These are phyloP conservation scores for Tetrahymena elliotti DNA, from an alignment of 73 alveolate genomes.

Conservation along the genomic window DNA sequence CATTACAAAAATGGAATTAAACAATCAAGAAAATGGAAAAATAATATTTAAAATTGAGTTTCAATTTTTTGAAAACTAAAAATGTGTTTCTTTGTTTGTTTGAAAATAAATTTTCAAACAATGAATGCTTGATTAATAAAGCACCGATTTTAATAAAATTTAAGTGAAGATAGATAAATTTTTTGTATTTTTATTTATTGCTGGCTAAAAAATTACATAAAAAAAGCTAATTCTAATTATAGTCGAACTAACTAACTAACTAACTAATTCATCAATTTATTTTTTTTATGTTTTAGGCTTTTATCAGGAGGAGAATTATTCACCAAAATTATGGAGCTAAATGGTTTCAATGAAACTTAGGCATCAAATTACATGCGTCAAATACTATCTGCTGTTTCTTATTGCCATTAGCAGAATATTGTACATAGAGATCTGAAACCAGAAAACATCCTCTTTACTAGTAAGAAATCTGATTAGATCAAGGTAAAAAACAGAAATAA, in stretches of 20 bases:
- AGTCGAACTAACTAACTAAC: neutral
- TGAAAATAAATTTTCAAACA: too few relatives aligned
- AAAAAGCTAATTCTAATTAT: neutral
- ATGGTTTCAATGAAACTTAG: conserved; percentile 61
- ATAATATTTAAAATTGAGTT: too few relatives aligned
- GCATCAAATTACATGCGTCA: conserved; percentile 76
- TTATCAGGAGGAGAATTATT: conserved; percentile 87
- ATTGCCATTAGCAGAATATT: conserved; percentile 77
- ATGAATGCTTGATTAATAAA: too few relatives aligned
- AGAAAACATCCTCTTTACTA: conserved; percentile 75
- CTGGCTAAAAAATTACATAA: neutral
- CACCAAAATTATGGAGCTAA: conserved; percentile 52
- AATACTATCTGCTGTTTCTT: conserved; percentile 69
- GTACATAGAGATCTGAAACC: conserved; percentile 95
- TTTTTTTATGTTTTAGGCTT: conserved; percentile 2
- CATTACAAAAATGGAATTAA: neutral
- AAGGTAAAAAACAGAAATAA: neutral
- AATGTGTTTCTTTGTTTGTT: too few relatives aligned
- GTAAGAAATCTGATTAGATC: conserved; percentile 35
- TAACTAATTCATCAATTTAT: neutral
- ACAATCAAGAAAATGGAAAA: too few relatives aligned
- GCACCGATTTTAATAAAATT: too few relatives aligned
- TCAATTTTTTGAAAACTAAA: too few relatives aligned
- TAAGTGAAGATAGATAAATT: too few relatives aligned
- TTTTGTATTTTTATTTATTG: neutral